Conservation (phyloP, 2,329 filamentous ascomycete genomes). For the Claviceps lovelessii region DNA sequence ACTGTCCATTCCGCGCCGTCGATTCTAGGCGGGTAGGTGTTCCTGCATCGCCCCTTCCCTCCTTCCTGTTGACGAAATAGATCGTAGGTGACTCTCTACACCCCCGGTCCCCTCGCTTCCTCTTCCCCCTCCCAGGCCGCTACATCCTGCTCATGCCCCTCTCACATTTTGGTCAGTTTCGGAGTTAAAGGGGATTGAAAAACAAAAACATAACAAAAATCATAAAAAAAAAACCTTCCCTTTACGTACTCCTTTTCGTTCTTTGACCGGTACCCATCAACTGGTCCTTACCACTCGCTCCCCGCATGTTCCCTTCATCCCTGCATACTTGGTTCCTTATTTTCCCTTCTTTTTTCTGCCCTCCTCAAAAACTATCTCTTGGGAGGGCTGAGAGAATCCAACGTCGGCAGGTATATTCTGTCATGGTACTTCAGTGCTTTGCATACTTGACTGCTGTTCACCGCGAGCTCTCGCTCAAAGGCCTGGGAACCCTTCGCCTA, state of each 20-base stretch:
- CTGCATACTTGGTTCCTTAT: not conserved
- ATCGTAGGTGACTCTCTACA: not conserved
- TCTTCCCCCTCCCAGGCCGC: not conserved
- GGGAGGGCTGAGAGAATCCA: not conserved
- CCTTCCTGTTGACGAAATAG: not conserved
- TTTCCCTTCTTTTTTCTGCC: not conserved
- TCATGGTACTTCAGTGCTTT: not conserved
- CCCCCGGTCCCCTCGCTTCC: too few species aligned
- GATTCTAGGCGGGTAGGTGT: slow-evolving; percentile 1
- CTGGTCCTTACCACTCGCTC: not conserved
- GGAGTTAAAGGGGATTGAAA: not conserved
- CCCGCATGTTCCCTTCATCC: not conserved
- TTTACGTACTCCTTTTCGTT: not conserved
- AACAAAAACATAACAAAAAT: not conserved
- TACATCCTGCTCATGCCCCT: not conserved
- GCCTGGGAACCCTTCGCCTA: not conserved
- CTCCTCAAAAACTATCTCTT: not conserved
- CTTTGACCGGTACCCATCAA: not conserved
- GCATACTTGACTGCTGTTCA: not conserved
- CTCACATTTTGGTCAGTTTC: not conserved
- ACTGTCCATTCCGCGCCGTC: not conserved
- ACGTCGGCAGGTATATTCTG: not conserved
- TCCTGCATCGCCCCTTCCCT: slow-evolving; percentile 1
- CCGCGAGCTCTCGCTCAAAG: not conserved
- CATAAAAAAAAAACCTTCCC: not conserved